Base-by-base conservation (phyloP, 2,329 filamentous ascomycete genomes). In the Mollisiaceae sp. region DNA sequence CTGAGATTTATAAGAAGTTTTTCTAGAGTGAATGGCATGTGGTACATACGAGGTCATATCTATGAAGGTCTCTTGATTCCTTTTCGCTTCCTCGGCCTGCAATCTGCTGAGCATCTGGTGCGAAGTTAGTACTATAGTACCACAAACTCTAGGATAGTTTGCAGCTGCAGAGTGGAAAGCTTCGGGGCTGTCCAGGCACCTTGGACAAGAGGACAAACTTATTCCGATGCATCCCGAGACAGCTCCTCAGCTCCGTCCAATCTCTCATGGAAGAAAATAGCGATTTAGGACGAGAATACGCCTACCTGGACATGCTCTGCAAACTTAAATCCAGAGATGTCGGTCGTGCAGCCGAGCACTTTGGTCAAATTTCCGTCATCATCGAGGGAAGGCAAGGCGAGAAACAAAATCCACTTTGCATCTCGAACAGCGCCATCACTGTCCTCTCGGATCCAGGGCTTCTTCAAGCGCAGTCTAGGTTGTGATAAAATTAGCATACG, bases 291-390 rank as follows among this genome's bases (percentile, higher is more conserved):
- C 27, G 27, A 32, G 27, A 32, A 32, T 6, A 32, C 3, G 27
- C 27, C 27, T 32, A 32, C 27, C 27, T 32, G 27, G 39, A 93
- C 87, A 52, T 89, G 87, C 76, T 95, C 92, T 0, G 92, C 91
- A 82, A 89, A 89, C 75, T 95, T 96, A 75, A 94, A 91, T 60
- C 90, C 86, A 20, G 89, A 92, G 68, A 95, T 95, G 72, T 96
- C 91, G 0, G 91, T 94, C 56, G 94, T 89, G 72, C 88, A 91
- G 73, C 75, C 52, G 84, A 82, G 18, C 3, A 93, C 89, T 67
- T 87, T 87, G 77, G 91, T 91, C 59, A 93, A 82, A 35, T 81
- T 80, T 3, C 89, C 89, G 22, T 85, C 80, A 1, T 82, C 79
- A 66, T 89, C 83, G 71, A 86, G 88, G 71, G 93, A 90, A 0